phyloP scores from a whole-genome alignment of 1,284 basidiomycete species.

The Sanguinoderma infundibulare region DNA sequence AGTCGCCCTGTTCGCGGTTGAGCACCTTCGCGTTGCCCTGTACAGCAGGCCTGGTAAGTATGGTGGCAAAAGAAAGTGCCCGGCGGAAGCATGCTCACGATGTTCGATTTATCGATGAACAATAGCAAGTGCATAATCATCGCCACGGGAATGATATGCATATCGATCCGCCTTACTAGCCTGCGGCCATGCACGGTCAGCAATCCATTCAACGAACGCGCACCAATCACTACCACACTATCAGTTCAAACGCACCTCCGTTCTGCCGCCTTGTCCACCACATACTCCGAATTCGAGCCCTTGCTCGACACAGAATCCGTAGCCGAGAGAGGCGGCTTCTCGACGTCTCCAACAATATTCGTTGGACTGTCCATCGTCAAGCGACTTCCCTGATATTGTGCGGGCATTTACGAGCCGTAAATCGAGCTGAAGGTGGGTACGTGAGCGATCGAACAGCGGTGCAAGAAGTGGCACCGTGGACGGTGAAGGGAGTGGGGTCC shows the following conservation, averaged over 20 bases:
- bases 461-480: not conserved
- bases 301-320: not conserved
- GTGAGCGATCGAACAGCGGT: not conserved
- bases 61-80: not conserved
- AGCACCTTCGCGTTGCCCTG: constrained; percentile 44
- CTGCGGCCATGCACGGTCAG: constrained; percentile 11
- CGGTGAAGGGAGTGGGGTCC: not conserved
- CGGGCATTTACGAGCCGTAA: not conserved
- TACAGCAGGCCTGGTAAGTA: not conserved
- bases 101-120: constrained; percentile 42
- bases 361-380: not conserved
- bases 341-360: not conserved
- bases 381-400: not conserved
- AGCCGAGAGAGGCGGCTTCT: not conserved
- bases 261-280: not conserved
- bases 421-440: not conserved
- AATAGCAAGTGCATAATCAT: constrained; percentile 41
- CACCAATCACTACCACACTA: too few relatives aligned
- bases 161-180: constrained; percentile 30
- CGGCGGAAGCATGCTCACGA: constrained; percentile 26
- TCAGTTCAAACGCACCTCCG: not conserved
- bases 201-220: not conserved
- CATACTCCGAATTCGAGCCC: not conserved
- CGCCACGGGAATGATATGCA: constrained; percentile 28
- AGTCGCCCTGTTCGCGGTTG: constrained; percentile 39